phyloP scores from a whole-genome alignment of 2,329 filamentous ascomycete genomes.

The Alternaria angustiovoidea region DNA sequence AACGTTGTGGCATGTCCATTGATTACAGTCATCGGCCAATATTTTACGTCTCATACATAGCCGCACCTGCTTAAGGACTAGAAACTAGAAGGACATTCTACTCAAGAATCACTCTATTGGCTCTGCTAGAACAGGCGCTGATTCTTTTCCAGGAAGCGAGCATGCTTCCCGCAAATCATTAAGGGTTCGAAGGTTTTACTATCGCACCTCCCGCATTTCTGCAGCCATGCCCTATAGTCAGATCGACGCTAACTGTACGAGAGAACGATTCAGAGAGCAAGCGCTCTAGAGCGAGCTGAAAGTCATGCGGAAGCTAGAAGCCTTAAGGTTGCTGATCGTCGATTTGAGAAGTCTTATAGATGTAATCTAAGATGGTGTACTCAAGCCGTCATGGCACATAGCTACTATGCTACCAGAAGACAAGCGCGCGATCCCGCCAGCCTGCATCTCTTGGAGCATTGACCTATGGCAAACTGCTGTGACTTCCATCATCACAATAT shows the following conservation, averaged over 20 bases:
- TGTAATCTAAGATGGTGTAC: not conserved
- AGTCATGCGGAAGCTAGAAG: not conserved
- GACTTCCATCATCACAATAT: conserved; percentile 2
- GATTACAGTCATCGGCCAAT: not conserved
- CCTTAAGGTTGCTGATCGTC: not conserved
- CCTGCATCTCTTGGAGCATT: not conserved
- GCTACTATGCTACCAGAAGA: not conserved
- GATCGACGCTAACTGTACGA: conserved; percentile 4
- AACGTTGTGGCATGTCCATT: not conserved
- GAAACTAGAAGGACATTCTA: not conserved
- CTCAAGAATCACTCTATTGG: not conserved
- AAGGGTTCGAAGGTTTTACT: not conserved
- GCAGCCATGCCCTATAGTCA: not conserved
- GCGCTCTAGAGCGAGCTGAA: not conserved
- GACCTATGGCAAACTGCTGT: not conserved
- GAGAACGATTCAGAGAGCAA: not conserved
- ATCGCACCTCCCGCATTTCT: not conserved
- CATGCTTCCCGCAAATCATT: not conserved
- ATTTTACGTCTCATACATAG: not conserved
- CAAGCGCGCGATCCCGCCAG: not conserved
- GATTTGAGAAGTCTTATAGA: not conserved
- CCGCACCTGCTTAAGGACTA: not conserved
- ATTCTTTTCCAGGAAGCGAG: not conserved
- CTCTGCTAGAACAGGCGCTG: not conserved
- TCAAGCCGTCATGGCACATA: not conserved